Percentiles rank a stretch among this genome's conserved stretches.
phyloP scores from a whole-genome alignment of 2,329 filamentous ascomycete genomes.

The Neofusicoccum laricinum region DNA sequence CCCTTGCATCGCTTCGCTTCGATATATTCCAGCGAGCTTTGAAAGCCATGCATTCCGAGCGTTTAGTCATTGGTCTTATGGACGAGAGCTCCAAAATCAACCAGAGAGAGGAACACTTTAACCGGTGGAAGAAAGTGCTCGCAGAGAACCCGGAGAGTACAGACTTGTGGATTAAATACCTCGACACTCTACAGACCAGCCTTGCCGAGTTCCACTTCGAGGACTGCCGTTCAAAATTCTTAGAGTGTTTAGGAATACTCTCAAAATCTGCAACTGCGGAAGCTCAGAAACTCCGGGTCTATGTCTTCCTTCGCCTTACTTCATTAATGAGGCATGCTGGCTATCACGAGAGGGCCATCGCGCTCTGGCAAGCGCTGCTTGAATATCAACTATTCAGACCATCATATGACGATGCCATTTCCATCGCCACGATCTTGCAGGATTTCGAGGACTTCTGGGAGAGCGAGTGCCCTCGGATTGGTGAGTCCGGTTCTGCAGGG shows the following conservation, averaged over 20 bases:
- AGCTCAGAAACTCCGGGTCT: slow-evolving; percentile 49
- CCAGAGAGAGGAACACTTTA: slow-evolving; percentile 59
- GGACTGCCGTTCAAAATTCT: slow-evolving; percentile 57
- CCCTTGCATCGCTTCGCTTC: slow-evolving; percentile 75
- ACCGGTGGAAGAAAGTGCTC: slow-evolving; percentile 65
- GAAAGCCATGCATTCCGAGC: slow-evolving; percentile 50
- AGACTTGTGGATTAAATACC: slow-evolving; percentile 68
- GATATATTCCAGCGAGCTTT: slow-evolving; percentile 78
- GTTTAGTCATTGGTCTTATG: slow-evolving; percentile 67
- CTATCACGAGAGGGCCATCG: slow-evolving; percentile 72
- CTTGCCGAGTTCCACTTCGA: slow-evolving; percentile 68
- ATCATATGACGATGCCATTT: not conserved
- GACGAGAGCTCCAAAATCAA: slow-evolving; percentile 72
- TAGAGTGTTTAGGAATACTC: slow-evolving; percentile 54
- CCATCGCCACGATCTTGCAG: slow-evolving; percentile 11
- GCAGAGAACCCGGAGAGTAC: slow-evolving; percentile 56
- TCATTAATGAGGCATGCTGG: slow-evolving; percentile 73
- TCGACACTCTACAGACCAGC: slow-evolving; percentile 69
- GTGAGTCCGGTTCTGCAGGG: slow-evolving; percentile 67
- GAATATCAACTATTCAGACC: slow-evolving; percentile 69
- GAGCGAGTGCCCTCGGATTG: slow-evolving; percentile 73
- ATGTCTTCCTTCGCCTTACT: slow-evolving; percentile 73
- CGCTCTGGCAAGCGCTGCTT: slow-evolving; percentile 77
- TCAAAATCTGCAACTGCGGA: slow-evolving; percentile 25
- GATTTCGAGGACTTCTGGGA: slow-evolving; percentile 80